A percentile compares a stretch with the other conserved stretches of the same genome.
Conservation (phyloP, 2,329 filamentous ascomycete genomes). For the Aureobasidium sp. region DNA sequence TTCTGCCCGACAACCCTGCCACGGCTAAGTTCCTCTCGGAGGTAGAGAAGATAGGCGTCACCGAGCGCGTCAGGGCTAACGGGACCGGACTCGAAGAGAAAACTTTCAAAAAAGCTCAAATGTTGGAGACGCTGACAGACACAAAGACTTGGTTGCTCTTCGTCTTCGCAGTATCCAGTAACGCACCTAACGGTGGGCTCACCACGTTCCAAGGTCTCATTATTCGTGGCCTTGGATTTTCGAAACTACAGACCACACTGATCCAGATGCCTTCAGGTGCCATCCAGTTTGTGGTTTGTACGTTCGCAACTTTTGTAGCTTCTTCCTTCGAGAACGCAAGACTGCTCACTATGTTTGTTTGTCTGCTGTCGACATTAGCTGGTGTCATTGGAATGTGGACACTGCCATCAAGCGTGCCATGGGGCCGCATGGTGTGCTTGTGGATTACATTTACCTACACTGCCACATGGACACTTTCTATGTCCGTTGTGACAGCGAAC, state of each 20-base stretch:
- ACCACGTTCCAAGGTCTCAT: slow-evolving; percentile 49
- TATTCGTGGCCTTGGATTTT: slow-evolving; percentile 42
- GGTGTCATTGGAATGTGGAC: background rate
- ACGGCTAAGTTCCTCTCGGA: slow-evolving; percentile 55
- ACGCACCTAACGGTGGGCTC: slow-evolving; percentile 52
- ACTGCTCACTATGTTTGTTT: background rate
- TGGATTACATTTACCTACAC: background rate
- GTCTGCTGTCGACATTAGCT: background rate
- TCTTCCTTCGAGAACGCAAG: background rate
- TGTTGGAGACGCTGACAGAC: slow-evolving; percentile 50
- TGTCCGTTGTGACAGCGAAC: slow-evolving; percentile 53
- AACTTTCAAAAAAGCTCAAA: slow-evolving; percentile 59
- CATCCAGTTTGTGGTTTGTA: slow-evolving; percentile 6
- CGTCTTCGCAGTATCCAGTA: slow-evolving; percentile 44
- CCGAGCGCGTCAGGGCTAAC: slow-evolving; percentile 64
- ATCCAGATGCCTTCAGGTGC: slow-evolving; percentile 51
- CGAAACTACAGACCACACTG: background rate
- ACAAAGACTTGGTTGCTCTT: slow-evolving; percentile 53
- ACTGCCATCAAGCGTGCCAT: background rate
- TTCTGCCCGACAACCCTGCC: slow-evolving; percentile 49
- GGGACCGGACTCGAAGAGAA: slow-evolving; percentile 66
- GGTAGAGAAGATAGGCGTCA: slow-evolving; percentile 56
- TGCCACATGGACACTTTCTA: slow-evolving; percentile 38
- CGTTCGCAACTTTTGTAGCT: background rate
- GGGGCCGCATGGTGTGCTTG: slow-evolving; percentile 44